Percentiles rank a stretch among this genome's conserved stretches.
Conservation (phyloP, 805 yeast species). For the Zygoascus flipseniorum region DNA sequence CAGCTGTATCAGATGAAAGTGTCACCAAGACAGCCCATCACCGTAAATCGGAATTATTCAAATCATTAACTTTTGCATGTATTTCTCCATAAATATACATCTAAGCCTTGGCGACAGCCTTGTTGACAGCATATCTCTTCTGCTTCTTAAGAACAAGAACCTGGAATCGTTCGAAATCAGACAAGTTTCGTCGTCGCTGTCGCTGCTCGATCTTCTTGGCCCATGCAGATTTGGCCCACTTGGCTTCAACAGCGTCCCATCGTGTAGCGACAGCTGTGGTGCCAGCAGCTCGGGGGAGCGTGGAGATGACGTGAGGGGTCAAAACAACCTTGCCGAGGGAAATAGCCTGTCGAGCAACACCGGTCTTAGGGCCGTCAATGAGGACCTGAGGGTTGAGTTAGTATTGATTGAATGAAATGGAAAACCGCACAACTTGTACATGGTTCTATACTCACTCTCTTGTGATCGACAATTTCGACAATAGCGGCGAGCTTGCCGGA, state of each 20-base stretch:
- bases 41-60: too few relatives aligned
- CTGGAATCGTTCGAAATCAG: constrained; percentile 99
- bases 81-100: constrained; percentile 3
- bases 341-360: constrained; percentile 88
- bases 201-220: constrained; percentile 97
- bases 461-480: constrained; percentile 98
- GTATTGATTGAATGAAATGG: too few relatives aligned
- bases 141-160: constrained; percentile 96
- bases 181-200: constrained; percentile 83
- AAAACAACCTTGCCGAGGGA: constrained; percentile 80
- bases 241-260: constrained; percentile 80
- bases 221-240: constrained; percentile 94
- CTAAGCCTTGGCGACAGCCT: constrained; percentile 83
- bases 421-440: too few relatives aligned
- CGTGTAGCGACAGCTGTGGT: constrained; percentile 79
- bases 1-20: constrained; percentile 3
- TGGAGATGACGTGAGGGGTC: constrained; percentile 82
- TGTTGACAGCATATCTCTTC: constrained; percentile 89
- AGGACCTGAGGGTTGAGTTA: constrained; percentile 52
- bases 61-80: not conserved
- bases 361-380: constrained; percentile 89
- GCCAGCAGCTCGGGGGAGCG: constrained; percentile 92
- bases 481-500: constrained; percentile 88
- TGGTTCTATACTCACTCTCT: constrained; percentile 59
- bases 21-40: not conserved